Evolutionary conservation across 2,329 filamentous ascomycete genomes (phyloP), one percentile per base, ranked within the genome.

Genomic region (Helotiales sp.): DNA sequence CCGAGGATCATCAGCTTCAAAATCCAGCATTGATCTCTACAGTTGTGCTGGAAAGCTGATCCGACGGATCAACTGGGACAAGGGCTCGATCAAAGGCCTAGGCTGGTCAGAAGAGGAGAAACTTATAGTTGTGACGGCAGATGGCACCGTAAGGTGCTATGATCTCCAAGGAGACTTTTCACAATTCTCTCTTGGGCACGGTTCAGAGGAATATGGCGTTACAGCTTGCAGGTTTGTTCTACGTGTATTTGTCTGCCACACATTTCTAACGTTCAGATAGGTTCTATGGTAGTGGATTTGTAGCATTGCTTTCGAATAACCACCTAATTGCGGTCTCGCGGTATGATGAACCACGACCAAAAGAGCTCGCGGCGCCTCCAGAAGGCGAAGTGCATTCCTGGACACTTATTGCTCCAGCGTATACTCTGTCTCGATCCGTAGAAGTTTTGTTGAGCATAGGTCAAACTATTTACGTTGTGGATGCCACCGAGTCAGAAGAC

Each of bases 81-180:
- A 94, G 80, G 93, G 93, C 54, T 84, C 89, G 2, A 92, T 99
- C 76, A 91, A 90, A 78, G 93, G 93, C 1, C 85, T 99, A 22
- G 96, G 96, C 37, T 99, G 96, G 96, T 97, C 94, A 22, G 95
- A 97, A 75, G 93, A 97, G 71, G 96, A 99, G 83, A 91, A 92
- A 77, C 85, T 99, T 55, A 83, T 99, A 3, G 91, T 97, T 0
- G 89, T 98, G 61, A 93, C 93, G 10, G 87, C 91, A 62, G 95
- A 99, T 76, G 96, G 96, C 26, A 95, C 89, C 0, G 95, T 98
- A 50, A 87, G 94, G 68, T 96, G 93, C 78, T 89, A 93, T 78
- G 92, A 96, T 75, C 82, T 99, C n/a, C 92, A 97, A 78, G 93
- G 91, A 69, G 95, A 98, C 77, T 99, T 99, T 77, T 93, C 91